phyloP scores from a whole-genome alignment of 2,329 filamentous ascomycete species.

The Penicillium sp. region DNA sequence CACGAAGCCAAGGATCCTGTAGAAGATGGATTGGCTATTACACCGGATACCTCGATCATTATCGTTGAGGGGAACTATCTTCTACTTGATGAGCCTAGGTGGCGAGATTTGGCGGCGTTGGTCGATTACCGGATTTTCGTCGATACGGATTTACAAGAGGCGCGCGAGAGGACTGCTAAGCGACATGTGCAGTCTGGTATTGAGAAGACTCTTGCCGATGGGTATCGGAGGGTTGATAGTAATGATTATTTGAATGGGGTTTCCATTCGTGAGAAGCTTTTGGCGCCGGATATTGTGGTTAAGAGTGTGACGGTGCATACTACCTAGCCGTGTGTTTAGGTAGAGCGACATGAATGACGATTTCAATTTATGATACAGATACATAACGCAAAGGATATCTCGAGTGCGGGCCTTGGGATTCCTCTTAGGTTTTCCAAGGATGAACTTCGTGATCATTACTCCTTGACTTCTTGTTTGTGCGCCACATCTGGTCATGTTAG shows the following conservation, averaged over 20 bases:
- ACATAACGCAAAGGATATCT: background rate
- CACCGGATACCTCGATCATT: constrained; percentile 18
- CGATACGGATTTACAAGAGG: constrained; percentile 38
- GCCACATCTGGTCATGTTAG: constrained; percentile 40
- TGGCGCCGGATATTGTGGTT: constrained; percentile 29
- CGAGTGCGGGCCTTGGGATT: too few species aligned
- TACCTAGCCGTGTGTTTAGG: background rate
- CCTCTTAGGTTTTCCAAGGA: background rate
- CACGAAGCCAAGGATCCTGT: constrained; percentile 39
- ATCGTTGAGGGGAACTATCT: constrained; percentile 25
- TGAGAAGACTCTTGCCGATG: constrained; percentile 39
- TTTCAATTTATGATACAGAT: background rate
- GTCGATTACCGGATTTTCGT: constrained; percentile 48
- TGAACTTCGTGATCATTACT: constrained; percentile 26
- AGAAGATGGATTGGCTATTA: constrained; percentile 28
- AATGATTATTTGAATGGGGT: constrained; percentile 43
- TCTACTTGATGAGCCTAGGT: constrained; percentile 30
- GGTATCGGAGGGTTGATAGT: constrained; percentile 36
- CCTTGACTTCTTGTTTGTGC: constrained; percentile 48
- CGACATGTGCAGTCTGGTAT: constrained; percentile 45
- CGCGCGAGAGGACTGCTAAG: constrained; percentile 38
- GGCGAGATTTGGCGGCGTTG: constrained; percentile 33
- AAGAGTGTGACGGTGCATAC: constrained; percentile 17
- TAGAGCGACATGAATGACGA: background rate
- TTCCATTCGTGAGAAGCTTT: constrained; percentile 26